phyloP scores from a whole-genome alignment of 768 basidiomycete genomes.

The Mycena amicta region DNA sequence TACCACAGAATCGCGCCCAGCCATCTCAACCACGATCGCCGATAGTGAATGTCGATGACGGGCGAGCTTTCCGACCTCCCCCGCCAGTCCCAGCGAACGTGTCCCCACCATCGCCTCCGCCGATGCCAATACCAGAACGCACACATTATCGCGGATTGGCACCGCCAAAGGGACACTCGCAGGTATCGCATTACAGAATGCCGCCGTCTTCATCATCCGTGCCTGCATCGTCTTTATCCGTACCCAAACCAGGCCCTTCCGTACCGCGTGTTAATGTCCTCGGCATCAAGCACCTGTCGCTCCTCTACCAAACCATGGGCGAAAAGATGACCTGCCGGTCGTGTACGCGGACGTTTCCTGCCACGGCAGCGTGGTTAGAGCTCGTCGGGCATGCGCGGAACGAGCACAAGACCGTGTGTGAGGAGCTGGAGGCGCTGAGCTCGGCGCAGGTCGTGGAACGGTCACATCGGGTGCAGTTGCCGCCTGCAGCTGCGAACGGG shows the following conservation, averaged over 20 bases:
- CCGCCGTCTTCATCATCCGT: not conserved
- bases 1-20: too few relatives aligned
- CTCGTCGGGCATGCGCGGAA: constrained; percentile 35
- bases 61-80: too few relatives aligned
- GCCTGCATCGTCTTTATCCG: not conserved
- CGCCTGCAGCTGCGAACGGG: not conserved
- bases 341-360: constrained; percentile 26
- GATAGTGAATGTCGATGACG: too few relatives aligned
- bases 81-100: too few relatives aligned
- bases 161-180: too few relatives aligned
- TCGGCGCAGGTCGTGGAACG: constrained; percentile 38
- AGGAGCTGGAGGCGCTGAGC: constrained; percentile 33
- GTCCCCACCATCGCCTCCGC: not conserved
- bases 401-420: constrained; percentile 34
- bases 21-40: too few relatives aligned
- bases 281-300: constrained; percentile 20
- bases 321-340: constrained; percentile 10
- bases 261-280: constrained; percentile 1
- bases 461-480: constrained; percentile 23
- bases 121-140: not conserved
- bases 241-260: not conserved
- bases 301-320: constrained; percentile 14
- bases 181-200: too few relatives aligned
- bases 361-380: constrained; percentile 31
- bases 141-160: not conserved